These are phyloP conservation scores for Colletotrichum sublineola DNA, from an alignment of 2,329 filamentous ascomycete genomes.

Conservation along the genomic window DNA sequence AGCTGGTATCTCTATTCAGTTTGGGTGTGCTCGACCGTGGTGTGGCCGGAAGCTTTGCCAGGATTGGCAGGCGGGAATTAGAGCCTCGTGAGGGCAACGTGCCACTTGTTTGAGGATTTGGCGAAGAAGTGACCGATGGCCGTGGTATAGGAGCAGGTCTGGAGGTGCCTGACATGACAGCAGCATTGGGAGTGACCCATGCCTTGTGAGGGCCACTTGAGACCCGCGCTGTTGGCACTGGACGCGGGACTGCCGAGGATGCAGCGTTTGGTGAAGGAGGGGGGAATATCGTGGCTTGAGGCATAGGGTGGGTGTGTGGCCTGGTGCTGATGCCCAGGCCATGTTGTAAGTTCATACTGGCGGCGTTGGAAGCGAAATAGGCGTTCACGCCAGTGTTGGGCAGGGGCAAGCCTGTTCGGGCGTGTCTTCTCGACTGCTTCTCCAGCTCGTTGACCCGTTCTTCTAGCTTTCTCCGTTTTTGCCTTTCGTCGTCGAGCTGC, in stretches of 20 bases:
- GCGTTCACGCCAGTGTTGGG: slow-evolving; percentile 36
- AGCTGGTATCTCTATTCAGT: slow-evolving; percentile 53
- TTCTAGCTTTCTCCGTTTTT: slow-evolving; percentile 49
- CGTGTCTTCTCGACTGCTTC: slow-evolving; percentile 30
- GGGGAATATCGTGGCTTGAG: not conserved
- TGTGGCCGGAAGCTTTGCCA: slow-evolving; percentile 48
- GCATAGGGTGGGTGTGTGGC: slow-evolving; percentile 18
- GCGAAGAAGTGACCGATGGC: slow-evolving; percentile 41
- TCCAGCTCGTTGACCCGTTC: slow-evolving; percentile 45
- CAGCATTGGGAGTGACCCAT: slow-evolving; percentile 15
- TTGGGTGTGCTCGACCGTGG: slow-evolving; percentile 54
- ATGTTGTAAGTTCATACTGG: not conserved
- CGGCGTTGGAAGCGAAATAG: not conserved
- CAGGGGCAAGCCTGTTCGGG: slow-evolving; percentile 26
- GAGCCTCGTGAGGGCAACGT: slow-evolving; percentile 53
- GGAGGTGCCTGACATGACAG: slow-evolving; percentile 36
- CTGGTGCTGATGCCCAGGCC: slow-evolving; percentile 2
- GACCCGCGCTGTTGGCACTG: not conserved
- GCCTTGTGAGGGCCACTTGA: slow-evolving; percentile 12
- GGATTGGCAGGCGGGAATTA: slow-evolving; percentile 55
- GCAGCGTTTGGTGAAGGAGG: not conserved
- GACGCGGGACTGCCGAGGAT: not conserved
- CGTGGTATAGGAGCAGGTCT: slow-evolving; percentile 43
- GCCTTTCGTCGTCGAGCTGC: slow-evolving; percentile 54
- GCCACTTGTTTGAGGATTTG: slow-evolving; percentile 46